These are phyloP conservation scores for Syzygium aromaticum DNA, from an alignment of 345 rosid species.

Conservation along the genomic window DNA sequence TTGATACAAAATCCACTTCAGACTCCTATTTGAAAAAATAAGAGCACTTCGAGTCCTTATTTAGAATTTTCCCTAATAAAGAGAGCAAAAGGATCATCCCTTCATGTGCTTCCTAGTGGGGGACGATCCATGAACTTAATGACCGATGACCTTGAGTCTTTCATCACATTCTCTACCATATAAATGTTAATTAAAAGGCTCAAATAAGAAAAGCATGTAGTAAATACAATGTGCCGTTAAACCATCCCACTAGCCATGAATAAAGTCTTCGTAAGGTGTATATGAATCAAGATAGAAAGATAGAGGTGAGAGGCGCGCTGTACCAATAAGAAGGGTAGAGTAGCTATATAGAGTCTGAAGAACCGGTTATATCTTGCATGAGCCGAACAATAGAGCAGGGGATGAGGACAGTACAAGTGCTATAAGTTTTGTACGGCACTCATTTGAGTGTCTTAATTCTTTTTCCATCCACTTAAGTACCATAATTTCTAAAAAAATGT, in stretches of 20 bases:
- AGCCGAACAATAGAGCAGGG: not conserved
- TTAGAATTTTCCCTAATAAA: no score
- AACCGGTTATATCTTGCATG: not conserved
- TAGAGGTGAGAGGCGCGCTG: not conserved
- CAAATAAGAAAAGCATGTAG: not conserved
- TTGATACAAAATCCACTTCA: no score
- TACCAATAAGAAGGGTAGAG: not conserved
- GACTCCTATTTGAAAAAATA: no score
- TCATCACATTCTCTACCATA: not conserved
- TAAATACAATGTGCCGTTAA: not conserved
- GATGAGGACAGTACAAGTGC: no score
- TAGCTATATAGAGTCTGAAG: not conserved
- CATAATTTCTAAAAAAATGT: no score
- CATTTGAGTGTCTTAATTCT: no score
- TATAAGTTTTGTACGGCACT: no score
- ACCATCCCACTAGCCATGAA: not conserved
- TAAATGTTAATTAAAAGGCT: not conserved
- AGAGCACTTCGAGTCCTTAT: no score
- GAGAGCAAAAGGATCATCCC: not conserved
- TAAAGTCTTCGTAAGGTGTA: not conserved
- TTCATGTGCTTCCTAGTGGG: not conserved
- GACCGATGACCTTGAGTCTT: not conserved
- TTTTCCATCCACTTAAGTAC: no score
- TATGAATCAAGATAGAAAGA: not conserved
- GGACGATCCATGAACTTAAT: not conserved